phyloP scores from a whole-genome alignment of 2,329 filamentous ascomycete species.

The Fusarium avenaceum region DNA sequence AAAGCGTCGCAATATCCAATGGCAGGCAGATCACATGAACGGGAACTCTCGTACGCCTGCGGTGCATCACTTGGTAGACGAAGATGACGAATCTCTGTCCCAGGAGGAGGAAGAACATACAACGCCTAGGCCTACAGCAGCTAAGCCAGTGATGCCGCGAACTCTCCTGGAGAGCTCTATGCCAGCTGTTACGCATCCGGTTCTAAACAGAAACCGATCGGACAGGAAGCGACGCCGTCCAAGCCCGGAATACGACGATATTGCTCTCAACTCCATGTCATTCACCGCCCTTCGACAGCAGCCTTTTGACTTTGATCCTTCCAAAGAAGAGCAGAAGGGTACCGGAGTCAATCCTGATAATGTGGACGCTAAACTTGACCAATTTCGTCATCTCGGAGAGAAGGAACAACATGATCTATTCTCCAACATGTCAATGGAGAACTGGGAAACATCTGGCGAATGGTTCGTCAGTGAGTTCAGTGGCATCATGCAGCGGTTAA shows the following conservation, averaged over 20 bases:
- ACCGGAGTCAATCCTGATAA: conserved; percentile 56
- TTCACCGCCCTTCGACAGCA: conserved; percentile 65
- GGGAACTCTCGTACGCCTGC: conserved; percentile 37
- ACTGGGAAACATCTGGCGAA: conserved; percentile 72
- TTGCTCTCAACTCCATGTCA: conserved; percentile 66
- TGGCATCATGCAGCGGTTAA: conserved; percentile 63
- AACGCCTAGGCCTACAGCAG: conserved; percentile 45
- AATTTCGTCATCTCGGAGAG: conserved; percentile 63
- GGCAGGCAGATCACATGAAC: conserved; percentile 37
- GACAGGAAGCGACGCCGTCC: conserved; percentile 59
- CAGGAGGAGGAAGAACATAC: conserved; percentile 43
- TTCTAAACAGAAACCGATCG: conserved; percentile 24
- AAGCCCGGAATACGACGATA: conserved; percentile 70
- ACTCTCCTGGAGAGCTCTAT: conserved; percentile 44
- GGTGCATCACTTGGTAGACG: conserved; percentile 45
- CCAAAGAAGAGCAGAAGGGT: conserved; percentile 57
- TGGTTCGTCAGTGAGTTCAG: conserved; percentile 71
- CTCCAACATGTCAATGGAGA: conserved; percentile 64
- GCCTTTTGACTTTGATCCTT: conserved; percentile 70
- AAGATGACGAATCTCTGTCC: conserved; percentile 37
- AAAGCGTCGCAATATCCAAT: conserved; percentile 40
- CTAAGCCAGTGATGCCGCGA: conserved; percentile 37
- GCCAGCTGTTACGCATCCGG: conserved; percentile 30
- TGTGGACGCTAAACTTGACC: conserved; percentile 63
- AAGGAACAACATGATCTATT: conserved; percentile 66